Evolutionary conservation across 2,329 filamentous ascomycete genomes (phyloP).

Genomic region (Colletotrichum costaricense): DNA sequence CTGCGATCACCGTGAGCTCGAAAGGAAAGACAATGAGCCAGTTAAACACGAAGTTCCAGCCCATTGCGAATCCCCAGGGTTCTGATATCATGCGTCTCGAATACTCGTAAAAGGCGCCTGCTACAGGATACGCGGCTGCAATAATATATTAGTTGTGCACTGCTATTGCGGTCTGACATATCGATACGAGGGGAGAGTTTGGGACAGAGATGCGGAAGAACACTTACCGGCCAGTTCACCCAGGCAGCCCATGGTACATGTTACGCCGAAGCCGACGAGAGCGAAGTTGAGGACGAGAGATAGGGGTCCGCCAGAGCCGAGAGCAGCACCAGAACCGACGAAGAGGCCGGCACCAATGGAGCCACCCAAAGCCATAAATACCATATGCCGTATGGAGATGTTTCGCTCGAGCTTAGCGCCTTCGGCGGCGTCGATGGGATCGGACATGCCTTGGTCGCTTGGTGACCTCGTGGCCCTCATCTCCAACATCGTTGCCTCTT

Average conservation of each 20-base stretch:
- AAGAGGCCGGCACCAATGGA: constrained; percentile 51
- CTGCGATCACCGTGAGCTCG: constrained; percentile 49
- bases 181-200: not conserved
- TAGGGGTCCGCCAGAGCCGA: constrained; percentile 45
- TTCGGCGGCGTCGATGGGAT: not conserved
- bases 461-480: not conserved
- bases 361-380: constrained; percentile 48
- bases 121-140: constrained; percentile 45
- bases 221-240: constrained; percentile 43
- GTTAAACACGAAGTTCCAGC: constrained; percentile 52
- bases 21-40: constrained; percentile 51
- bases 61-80: constrained; percentile 53
- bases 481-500: not conserved
- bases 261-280: constrained; percentile 46
- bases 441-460: not conserved
- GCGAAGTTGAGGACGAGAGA: constrained; percentile 46
- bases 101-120: constrained; percentile 53
- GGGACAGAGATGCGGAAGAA: constrained; percentile 36
- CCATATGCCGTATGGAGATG: constrained; percentile 49
- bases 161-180: not conserved
- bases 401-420: constrained; percentile 37
- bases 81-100: constrained; percentile 50
- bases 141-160: constrained; percentile 2
- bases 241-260: constrained; percentile 44
- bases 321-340: constrained; percentile 45